Evolutionary conservation across 371 early-diverging fungal species (phyloP).

Genomic region (Nematocida major): DNA sequence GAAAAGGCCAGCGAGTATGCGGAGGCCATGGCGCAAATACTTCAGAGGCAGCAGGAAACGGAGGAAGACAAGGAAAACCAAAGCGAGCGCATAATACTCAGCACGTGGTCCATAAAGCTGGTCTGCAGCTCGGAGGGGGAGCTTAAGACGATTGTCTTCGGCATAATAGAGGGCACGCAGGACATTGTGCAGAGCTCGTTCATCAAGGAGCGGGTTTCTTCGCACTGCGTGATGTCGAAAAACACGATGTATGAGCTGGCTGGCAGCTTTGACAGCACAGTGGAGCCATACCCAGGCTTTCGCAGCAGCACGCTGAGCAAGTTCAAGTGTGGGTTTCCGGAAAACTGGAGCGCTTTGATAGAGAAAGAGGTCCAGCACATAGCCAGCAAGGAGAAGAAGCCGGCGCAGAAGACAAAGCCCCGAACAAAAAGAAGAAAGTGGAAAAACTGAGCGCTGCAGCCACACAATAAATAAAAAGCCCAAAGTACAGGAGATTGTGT

Average conservation of each 20-base stretch:
- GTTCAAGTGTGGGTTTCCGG: constrained; percentile 31
- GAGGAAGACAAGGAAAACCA: constrained; percentile 1
- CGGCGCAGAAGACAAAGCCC: not conserved
- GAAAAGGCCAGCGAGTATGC: not conserved
- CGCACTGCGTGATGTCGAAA: constrained; percentile 12
- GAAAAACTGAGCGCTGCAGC: not conserved
- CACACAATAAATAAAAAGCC: not conserved
- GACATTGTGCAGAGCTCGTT: constrained; percentile 37
- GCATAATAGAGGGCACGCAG: not conserved
- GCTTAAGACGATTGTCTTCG: constrained; percentile 7
- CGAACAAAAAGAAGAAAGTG: not conserved
- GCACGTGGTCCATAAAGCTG: constrained; percentile 34
- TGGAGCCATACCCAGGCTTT: constrained; percentile 11
- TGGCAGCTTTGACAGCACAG: not conserved
- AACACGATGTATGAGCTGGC: constrained; percentile 25
- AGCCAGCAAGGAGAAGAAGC: not conserved
- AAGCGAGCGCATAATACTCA: not conserved
- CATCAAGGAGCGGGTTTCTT: constrained; percentile 19
- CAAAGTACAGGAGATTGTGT: not conserved
- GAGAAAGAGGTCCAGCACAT: not conserved
- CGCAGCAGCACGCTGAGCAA: not conserved
- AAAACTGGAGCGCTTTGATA: not conserved
- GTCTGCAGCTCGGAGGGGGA: not conserved
- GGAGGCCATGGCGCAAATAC: not conserved
- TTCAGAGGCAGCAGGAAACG: not conserved